Conservation (phyloP, 208 protist genomes). For the Balamuthia mandrillaris region DNA sequence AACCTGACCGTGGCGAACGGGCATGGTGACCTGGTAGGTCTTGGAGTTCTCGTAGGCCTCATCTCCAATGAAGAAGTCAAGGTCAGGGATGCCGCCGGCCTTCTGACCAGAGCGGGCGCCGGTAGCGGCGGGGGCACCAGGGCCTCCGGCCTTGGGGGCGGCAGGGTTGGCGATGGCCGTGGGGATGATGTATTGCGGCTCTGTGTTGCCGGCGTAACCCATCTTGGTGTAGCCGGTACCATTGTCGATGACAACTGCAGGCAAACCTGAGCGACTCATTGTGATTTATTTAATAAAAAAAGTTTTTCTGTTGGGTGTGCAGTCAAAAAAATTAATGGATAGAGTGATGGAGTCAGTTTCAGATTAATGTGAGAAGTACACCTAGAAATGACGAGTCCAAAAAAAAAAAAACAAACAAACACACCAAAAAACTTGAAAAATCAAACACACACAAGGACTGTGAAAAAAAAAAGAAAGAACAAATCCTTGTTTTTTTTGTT, state of each 20-base stretch:
- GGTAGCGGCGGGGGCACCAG: too few species aligned
- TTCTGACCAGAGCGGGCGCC: background rate
- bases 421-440: too few species aligned
- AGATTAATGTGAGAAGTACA: too few species aligned
- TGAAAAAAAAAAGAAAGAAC: too few species aligned
- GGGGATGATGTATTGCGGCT: constrained; percentile 91
- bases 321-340: too few species aligned
- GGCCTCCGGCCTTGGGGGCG: background rate
- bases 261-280: constrained; percentile 65
- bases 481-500: too few species aligned
- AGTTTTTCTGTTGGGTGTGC: too few species aligned
- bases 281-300: too few species aligned
- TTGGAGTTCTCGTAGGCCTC: constrained; percentile 77
- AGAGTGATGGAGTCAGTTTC: too few species aligned
- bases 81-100: constrained; percentile 4
- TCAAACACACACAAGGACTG: too few species aligned
- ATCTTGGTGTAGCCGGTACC: constrained; percentile 98
- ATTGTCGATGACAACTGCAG: constrained; percentile 96
- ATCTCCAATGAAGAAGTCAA: constrained; percentile 90
- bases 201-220: constrained; percentile 93
- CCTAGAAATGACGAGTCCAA: too few species aligned
- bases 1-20: constrained; percentile 88
- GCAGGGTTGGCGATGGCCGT: constrained; percentile 76
- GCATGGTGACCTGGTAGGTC: constrained; percentile 71
- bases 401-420: too few species aligned